Evolutionary conservation across 345 rosid genomes (phyloP), one percentile per base, ranked within the genome.

Genomic region (Nasturtium officinale): DNA sequence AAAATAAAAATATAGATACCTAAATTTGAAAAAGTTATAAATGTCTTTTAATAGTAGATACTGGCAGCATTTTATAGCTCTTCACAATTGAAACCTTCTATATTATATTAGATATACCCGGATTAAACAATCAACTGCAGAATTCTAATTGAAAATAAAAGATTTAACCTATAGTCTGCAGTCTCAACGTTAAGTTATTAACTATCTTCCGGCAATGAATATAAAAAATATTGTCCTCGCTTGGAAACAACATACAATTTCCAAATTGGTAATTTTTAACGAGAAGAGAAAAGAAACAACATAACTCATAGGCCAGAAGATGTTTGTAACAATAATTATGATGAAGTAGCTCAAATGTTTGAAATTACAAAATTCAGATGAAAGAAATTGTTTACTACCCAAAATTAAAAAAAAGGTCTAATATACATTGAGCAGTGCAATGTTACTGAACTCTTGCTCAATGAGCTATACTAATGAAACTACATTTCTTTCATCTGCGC

Each of bases 281-380:
- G 11, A 6, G 1, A 65, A 8, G 35, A 52, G 23, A 37, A 7
- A 45, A 35, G 30, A 43, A 59, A 30, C 43, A 61, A 17, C 51
- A 48, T 20, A 21, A 21, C 6, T 26, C 42, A 37, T 10, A 21
- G n/a, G 26, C 38, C 38, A 54, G 47, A 15, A 21, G 46, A 54
- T 72, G 18, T 25, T 54, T 53, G 9, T 6, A 25, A 50, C 45
- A 59, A 29, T 67, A 51, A 28, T 29, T 32, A 58, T 37, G 35
- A 70, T 23, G 60, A 48, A 55, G 45, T 53, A 74, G 54, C 78
- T 74, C 54, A 67, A 67, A 59, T 67, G 46, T 48, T 48, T 28
- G 5, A 37, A 9, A 48, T 66, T 37, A 65, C 67, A 74, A 47
- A 56, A 37, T 28, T 3, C 45, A 16, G 45, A 18, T 57, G 52